Evolutionary conservation across 2,329 filamentous ascomycete genomes (phyloP).

Genomic region (Clonostachys rosea): DNA sequence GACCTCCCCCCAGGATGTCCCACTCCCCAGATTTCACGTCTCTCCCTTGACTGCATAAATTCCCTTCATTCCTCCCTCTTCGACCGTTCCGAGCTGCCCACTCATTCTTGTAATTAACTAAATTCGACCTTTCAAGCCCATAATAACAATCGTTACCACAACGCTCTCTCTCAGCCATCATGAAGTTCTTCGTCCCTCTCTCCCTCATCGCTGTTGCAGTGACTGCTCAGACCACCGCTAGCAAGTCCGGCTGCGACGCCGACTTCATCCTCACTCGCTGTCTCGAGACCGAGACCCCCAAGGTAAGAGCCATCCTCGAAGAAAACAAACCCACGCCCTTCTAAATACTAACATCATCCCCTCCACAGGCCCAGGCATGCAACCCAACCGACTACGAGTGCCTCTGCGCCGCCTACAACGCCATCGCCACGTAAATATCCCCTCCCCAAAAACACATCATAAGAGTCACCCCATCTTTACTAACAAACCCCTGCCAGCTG

Average conservation of each 20-base stretch:
- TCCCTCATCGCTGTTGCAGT: slow-evolving; percentile 29
- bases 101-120: background rate
- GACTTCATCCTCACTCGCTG: slow-evolving; percentile 42
- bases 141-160: background rate
- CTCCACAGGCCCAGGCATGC: slow-evolving; percentile 27
- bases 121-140: slow-evolving; percentile 2
- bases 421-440: slow-evolving; percentile 38
- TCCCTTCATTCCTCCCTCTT: background rate
- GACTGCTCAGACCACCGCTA: slow-evolving; percentile 20
- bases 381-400: slow-evolving; percentile 35
- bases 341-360: background rate
- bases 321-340: background rate
- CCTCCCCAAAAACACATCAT: background rate
- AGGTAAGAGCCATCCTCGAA: slow-evolving; percentile 14
- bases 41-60: background rate
- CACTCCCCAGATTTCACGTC: background rate
- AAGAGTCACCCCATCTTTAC: background rate
- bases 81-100: background rate
- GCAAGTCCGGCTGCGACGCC: slow-evolving; percentile 28
- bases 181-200: slow-evolving; percentile 39
- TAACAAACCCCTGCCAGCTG: slow-evolving; percentile 25
- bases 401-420: slow-evolving; percentile 36
- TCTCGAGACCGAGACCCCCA: slow-evolving; percentile 30
- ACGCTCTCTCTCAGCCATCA: slow-evolving; percentile 16
- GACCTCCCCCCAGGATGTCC: too few relatives aligned